A percentile compares a stretch with the other conserved stretches of the same genome.
Evolutionary conservation across 108 stramenopile species (phyloP).

Genomic region (Nitzschia sp.): DNA sequence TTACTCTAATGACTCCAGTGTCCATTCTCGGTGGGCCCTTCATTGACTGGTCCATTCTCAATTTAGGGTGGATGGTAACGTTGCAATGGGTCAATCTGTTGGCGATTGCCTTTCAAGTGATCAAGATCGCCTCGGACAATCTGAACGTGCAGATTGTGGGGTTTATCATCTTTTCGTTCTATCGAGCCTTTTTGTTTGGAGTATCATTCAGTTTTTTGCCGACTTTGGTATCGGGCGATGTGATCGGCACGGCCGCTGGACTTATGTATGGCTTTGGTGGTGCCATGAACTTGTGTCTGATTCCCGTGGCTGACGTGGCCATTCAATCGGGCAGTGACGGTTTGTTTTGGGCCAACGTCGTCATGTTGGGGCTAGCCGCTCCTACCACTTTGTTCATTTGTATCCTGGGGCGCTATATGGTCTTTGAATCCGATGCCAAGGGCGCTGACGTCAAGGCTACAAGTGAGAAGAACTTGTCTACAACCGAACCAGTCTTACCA

Average conservation of each 20-base stretch:
- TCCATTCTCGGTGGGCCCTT: constrained; percentile 43
- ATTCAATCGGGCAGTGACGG: background rate
- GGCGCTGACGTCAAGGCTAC: no score
- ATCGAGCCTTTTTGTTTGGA: constrained; percentile 42
- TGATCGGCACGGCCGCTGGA: background rate
- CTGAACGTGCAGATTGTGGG: constrained; percentile 54
- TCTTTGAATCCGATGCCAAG: no score
- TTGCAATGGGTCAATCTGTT: background rate
- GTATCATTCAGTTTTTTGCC: constrained; percentile 43
- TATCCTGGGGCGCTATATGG: background rate
- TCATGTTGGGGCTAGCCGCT: background rate
- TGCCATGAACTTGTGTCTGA: background rate
- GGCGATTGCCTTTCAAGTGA: constrained; percentile 16
- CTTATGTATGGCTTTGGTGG: background rate
- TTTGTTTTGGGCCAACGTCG: background rate
- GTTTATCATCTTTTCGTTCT: constrained; percentile 53
- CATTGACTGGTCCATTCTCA: constrained; percentile 24
- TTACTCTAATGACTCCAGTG: constrained; percentile 44
- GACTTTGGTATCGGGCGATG: constrained; percentile 5
- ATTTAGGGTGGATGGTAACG: background rate
- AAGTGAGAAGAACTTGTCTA: no score
- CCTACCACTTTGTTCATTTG: background rate
- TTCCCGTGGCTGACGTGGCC: background rate
- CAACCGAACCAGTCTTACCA: no score
- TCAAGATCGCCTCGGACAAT: constrained; percentile 21